phyloP scores from a whole-genome alignment of 441 rosid species.

The Brassica hybrid region DNA sequence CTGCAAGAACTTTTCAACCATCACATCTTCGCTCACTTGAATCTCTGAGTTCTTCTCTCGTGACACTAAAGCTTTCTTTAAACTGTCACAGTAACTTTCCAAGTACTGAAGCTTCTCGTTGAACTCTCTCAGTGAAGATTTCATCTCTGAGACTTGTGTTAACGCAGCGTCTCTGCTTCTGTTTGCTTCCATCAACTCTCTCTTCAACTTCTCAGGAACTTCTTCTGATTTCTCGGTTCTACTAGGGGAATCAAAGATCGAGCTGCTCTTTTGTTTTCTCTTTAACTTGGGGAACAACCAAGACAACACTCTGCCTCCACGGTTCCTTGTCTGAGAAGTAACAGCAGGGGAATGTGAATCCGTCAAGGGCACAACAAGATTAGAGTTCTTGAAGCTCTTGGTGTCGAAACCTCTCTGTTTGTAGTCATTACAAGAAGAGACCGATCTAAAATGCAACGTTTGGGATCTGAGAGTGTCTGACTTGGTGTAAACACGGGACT shows the following conservation, averaged over 20 bases:
- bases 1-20: conserved; percentile 92
- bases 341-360: conserved; percentile 67
- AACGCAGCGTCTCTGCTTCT: conserved; percentile 79
- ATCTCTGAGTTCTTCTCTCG: conserved; percentile 42
- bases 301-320: conserved; percentile 66
- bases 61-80: conserved; percentile 67
- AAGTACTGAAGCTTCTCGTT: conserved; percentile 79
- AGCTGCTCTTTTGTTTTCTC: conserved; percentile 63
- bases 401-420: conserved; percentile 47
- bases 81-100: conserved; percentile 80
- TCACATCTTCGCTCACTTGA: conserved; percentile 89
- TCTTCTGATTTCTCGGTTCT: conserved; percentile 73
- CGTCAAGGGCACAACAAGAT: conserved; percentile 74
- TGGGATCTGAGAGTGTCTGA: conserved; percentile 50
- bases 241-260: conserved; percentile 53
- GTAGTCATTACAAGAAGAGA: conserved; percentile 74
- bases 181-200: conserved; percentile 72
- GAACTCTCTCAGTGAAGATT: conserved; percentile 71
- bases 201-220: conserved; percentile 74
- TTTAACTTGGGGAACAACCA: conserved; percentile 79
- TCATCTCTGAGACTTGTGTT: conserved; percentile 77
- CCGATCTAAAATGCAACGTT: conserved; percentile 52
- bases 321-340: conserved; percentile 57
- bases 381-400: conserved; percentile 60
- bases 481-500: too few relatives aligned